Evolutionary conservation across 1,139 yeast species (phyloP), one percentile per base, ranked within the genome.

Genomic region (Yamadazyma spencermartinsiae): DNA sequence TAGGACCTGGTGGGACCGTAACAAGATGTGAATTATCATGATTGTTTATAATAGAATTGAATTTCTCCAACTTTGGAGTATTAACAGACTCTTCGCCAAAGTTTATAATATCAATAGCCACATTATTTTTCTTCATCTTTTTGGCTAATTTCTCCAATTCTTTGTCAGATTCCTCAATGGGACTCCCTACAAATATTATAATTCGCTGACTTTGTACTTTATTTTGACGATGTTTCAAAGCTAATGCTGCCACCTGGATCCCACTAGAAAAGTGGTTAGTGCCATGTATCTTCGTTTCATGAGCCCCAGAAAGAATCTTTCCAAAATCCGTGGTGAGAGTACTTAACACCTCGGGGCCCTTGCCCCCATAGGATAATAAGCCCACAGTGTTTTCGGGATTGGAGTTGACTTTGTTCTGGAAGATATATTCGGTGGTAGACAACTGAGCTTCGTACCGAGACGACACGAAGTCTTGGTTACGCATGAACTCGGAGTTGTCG

Each of bases 371-470:
- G 17, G 96, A 82, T 67, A 90, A 74, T 42, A 90, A 69, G 0
- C 98, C 98, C 18, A 92, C 96, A 0, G 96, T 86, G 60, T 82
- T 88, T 61, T 92, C 98, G 2, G 98, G 97, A 61, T 92, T 92
- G 39, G 92, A 72, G 57, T 85, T 83, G 46, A 88, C 79, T 63
- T 92, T 90, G 48, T 86, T 81, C 49, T 86, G 86, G 69, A 92
- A 94, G 37, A 94, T 79, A 52, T 83, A 74, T 55, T 89, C 95
- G 17, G 92, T 89, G n/a, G 97, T 83, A 45, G 94, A 95, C 46
- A 86, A 72, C 63, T 94, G 97, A 1, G 98, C 97, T 45, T 86
- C 95, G 58, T 84, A 90, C 55, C 98, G 77, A 17, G 94, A 83
- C 20, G 95, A 82, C 34, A 88, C 75, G 58, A 83, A 94, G 62